A percentile compares a stretch with the other conserved stretches of the same genome.
phyloP scores from a whole-genome alignment of 2,329 filamentous ascomycete genomes.

The Huntiella bhutanensis region DNA sequence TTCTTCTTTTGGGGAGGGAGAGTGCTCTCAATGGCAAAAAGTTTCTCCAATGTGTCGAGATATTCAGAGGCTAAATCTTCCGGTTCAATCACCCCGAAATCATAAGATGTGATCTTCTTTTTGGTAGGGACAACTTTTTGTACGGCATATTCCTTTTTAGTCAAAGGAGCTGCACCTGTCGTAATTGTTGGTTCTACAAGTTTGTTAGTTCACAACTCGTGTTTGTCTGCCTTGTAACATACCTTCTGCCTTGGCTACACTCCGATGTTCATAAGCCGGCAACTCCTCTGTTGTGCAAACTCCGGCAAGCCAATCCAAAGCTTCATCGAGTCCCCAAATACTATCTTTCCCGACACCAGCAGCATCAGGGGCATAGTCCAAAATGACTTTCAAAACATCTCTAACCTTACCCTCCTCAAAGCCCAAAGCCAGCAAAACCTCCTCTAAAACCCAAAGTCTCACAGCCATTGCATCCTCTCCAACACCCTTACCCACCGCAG shows the following conservation, averaged over 20 bases:
- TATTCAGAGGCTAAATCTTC: slow-evolving; percentile 60
- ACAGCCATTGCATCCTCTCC: slow-evolving; percentile 58
- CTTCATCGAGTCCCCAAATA: slow-evolving; percentile 74
- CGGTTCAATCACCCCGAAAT: slow-evolving; percentile 50
- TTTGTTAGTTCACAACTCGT: no score
- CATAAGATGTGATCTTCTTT: slow-evolving; percentile 21
- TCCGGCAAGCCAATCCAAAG: slow-evolving; percentile 76
- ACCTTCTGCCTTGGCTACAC: slow-evolving; percentile 20
- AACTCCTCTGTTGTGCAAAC: slow-evolving; percentile 51
- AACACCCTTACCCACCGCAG: slow-evolving; percentile 29
- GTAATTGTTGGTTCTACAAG: no score
- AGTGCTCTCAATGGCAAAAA: slow-evolving; percentile 42
- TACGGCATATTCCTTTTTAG: slow-evolving; percentile 4
- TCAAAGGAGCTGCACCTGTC: not conserved
- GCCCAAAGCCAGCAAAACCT: slow-evolving; percentile 48
- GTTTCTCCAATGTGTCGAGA: slow-evolving; percentile 50
- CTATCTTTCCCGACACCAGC: slow-evolving; percentile 38
- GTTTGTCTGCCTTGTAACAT: not conserved
- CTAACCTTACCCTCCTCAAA: slow-evolving; percentile 47
- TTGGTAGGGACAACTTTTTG: slow-evolving; percentile 14
- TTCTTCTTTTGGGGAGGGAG: slow-evolving; percentile 18
- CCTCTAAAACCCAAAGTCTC: slow-evolving; percentile 69
- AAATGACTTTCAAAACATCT: slow-evolving; percentile 43
- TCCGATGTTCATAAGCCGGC: slow-evolving; percentile 45
- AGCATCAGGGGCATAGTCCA: slow-evolving; percentile 48